Evolutionary conservation across 164 flowering plant genomes (phyloP).

Genomic region (Umbilicus rupestris): DNA sequence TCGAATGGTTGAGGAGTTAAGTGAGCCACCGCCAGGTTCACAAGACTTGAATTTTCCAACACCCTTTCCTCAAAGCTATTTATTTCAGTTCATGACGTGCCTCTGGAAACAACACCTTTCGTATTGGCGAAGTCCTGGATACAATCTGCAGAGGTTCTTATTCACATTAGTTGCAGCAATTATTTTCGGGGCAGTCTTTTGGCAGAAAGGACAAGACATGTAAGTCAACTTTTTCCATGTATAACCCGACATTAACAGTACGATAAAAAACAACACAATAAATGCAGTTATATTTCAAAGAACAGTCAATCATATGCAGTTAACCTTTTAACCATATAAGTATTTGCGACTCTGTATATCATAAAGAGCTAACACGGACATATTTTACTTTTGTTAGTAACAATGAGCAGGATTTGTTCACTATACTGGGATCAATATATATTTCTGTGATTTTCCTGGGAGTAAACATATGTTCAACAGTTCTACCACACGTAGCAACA

Average conservation of each 20-base stretch:
- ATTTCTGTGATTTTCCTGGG: conserved; percentile 27
- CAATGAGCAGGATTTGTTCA: conserved; percentile 36
- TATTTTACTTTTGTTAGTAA: conserved; percentile 18
- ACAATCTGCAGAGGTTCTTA: conserved; percentile 24
- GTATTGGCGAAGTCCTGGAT: conserved; percentile 39
- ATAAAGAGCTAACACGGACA: neutral
- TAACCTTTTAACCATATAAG: neutral
- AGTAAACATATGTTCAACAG: conserved; percentile 28
- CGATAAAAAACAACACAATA: neutral
- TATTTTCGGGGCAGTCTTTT: conserved; percentile 25
- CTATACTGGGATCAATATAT: conserved; percentile 35
- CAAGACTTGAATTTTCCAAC: conserved; percentile 29
- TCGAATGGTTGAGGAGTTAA: conserved; percentile 22
- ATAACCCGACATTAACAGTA: neutral
- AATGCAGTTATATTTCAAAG: neutral
- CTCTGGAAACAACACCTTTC: conserved; percentile 42
- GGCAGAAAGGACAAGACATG: conserved; percentile 36
- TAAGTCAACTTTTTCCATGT: conserved; percentile 15
- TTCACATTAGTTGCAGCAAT: conserved; percentile 18
- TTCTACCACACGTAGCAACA: conserved; percentile 30
- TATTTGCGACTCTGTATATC: neutral
- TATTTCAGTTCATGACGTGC: conserved; percentile 39
- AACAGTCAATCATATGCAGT: neutral
- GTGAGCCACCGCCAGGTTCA: conserved; percentile 30
- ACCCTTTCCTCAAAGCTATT: conserved; percentile 29